phyloP scores from a whole-genome alignment of 2,329 filamentous ascomycete species.

The Monilinia polystroma region DNA sequence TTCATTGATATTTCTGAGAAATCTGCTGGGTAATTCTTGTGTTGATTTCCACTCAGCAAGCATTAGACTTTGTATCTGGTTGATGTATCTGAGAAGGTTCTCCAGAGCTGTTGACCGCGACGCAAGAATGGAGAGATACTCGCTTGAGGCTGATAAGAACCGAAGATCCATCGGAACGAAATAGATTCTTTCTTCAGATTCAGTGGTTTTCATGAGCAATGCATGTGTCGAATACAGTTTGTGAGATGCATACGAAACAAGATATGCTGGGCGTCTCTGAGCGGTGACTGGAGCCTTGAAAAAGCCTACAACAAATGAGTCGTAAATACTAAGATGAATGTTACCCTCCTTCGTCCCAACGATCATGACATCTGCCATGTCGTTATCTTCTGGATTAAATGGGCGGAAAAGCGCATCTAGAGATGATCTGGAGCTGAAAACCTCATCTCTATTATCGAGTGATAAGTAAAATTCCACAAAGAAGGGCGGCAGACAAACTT shows the following conservation, averaged over 20 bases:
- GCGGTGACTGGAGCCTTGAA: constrained; percentile 50
- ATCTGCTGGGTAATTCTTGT: constrained; percentile 74
- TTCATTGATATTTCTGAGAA: constrained; percentile 73
- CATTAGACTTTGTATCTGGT: constrained; percentile 77
- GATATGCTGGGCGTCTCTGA: constrained; percentile 34
- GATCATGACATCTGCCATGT: constrained; percentile 77
- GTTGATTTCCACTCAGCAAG: constrained; percentile 79
- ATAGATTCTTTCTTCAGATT: constrained; percentile 48
- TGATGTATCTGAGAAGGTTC: constrained; percentile 81
- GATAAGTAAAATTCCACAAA: constrained; percentile 9
- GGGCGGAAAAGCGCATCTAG: constrained; percentile 41
- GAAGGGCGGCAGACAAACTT: constrained; percentile 40
- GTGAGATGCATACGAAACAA: constrained; percentile 67
- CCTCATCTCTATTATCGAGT: constrained; percentile 37
- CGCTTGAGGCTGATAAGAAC: constrained; percentile 74
- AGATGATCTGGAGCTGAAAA: constrained; percentile 40
- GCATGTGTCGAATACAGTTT: constrained; percentile 73
- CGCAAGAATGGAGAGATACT: constrained; percentile 79
- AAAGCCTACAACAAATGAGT: constrained; percentile 76
- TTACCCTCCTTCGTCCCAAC: constrained; percentile 69
- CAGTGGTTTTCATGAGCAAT: constrained; percentile 57
- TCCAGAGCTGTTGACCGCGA: constrained; percentile 86
- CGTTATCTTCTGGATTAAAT: constrained; percentile 59
- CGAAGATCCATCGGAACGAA: constrained; percentile 80
- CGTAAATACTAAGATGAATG: constrained; percentile 78